Conservation (phyloP, 371 early-diverging fungal genomes). For the Actinomortierella ambigua region DNA sequence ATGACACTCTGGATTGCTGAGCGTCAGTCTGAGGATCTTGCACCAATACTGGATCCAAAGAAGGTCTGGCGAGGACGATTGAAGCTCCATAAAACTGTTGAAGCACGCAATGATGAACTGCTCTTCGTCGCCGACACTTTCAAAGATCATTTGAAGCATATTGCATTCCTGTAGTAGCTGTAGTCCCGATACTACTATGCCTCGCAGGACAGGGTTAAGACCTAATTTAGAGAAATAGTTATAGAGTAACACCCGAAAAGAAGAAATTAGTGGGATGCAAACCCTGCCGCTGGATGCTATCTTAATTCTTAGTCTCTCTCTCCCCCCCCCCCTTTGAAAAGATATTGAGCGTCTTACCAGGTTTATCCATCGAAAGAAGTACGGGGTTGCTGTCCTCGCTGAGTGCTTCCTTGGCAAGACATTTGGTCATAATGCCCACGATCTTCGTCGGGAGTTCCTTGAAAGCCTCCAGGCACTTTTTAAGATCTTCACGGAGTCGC, state of each 20-base stretch:
- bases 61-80: conserved; percentile 44
- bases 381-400: conserved; percentile 2
- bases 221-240: not conserved
- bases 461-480: conserved; percentile 12
- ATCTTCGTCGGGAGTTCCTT: conserved; percentile 8
- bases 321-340: conserved; percentile 1
- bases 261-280: not conserved
- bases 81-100: conserved; percentile 24
- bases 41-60: conserved; percentile 49
- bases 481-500: conserved; percentile 15
- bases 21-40: conserved; percentile 41
- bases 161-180: conserved; percentile 21
- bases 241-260: not conserved
- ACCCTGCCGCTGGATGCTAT: not conserved
- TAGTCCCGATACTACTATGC: conserved; percentile 25
- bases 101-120: conserved; percentile 19
- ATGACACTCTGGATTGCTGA: conserved; percentile 45
- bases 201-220: conserved; percentile 25
- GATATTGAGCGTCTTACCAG: conserved; percentile 13
- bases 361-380: conserved; percentile 6
- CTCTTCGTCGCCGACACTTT: conserved; percentile 15
- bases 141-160: conserved; percentile 20
- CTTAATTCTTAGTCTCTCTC: not conserved
- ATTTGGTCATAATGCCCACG: not conserved
- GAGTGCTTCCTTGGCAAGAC: conserved; percentile 6